phyloP scores from a whole-genome alignment of 2,329 filamentous ascomycete genomes.

The Colletotrichum abscissum region DNA sequence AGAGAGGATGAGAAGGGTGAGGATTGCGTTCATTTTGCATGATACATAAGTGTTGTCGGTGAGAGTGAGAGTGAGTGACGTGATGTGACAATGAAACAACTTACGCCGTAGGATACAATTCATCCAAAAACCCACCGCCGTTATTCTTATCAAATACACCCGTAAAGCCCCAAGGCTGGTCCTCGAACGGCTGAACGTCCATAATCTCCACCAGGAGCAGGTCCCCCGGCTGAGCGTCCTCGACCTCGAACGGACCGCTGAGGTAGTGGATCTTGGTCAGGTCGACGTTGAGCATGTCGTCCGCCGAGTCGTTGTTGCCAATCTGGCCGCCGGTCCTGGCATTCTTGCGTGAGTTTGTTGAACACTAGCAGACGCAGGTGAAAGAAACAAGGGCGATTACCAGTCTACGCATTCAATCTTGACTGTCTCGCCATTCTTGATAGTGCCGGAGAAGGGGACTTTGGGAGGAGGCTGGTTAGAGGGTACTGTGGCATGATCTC shows the following conservation, averaged over 20 bases:
- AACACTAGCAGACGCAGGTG: background rate
- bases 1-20: background rate
- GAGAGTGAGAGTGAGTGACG: background rate
- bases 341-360: conserved; percentile 32
- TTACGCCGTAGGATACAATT: conserved; percentile 85
- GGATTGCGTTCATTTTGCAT: too few relatives aligned
- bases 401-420: conserved; percentile 95
- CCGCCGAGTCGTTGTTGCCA: conserved; percentile 87
- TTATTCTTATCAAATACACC: conserved; percentile 84
- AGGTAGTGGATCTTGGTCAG: conserved; percentile 88
- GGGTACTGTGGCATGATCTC: background rate
- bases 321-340: conserved; percentile 81
- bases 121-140: conserved; percentile 89
- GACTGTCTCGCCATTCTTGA: conserved; percentile 87
- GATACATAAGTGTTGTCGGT: background rate
- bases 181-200: conserved; percentile 88
- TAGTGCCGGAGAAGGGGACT: conserved; percentile 80
- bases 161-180: conserved; percentile 91
- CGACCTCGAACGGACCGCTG: conserved; percentile 88
- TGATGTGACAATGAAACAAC: conserved; percentile 41
- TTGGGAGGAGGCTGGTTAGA: conserved; percentile 14
- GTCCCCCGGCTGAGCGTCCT: conserved; percentile 86
- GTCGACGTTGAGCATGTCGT: conserved; percentile 87
- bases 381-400: conserved; percentile 46
- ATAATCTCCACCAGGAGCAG: conserved; percentile 89